Base-by-base conservation (phyloP, 75 land plant species). In the Ceratopteris richardii region DNA sequence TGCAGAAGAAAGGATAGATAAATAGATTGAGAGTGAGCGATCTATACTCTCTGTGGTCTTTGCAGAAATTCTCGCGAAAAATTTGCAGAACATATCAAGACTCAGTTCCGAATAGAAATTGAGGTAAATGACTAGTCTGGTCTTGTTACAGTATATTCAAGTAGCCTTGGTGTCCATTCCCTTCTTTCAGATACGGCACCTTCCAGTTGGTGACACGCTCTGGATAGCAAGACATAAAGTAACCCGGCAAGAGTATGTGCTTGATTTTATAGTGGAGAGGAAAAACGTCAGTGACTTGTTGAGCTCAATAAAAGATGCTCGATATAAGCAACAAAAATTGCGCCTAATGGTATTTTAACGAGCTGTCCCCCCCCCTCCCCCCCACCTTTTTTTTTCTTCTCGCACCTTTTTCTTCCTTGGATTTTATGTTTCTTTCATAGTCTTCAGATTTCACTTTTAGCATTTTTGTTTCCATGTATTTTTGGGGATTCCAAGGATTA, bases 211-310 rank as follows among this genome's bases (percentile, higher is more conserved):
- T 47, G 98, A 93, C 77, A 90, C 80, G 51, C 71, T 79, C 16
- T 93, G 98, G 98, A 76, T 88, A 66, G 98, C 87, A 42, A 82
- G 84, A 29, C 80, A 93, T 63, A 88, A 73, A 55, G 26, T 64
- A 23, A 46, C 37, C 40, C 61, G 59, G 9, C 58, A 61, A 31
- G 98, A 93, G 58, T 88, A 82, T 81, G 90, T 93, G 40, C 80
- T 93, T 56, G 98, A 93, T 56, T 93, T 93, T 50, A 80, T 93
- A 57, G 83, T 93, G 51, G 98, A 93, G 62, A 85, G 98, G 55
- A 93, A 93, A 72, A 74, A 70, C 11, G 90, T 93, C 13, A 87
- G 82, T 74, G 98, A 93, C 60, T 76, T 93, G 24, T 71, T 87
- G 65, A 20, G 23, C 36, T 93, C 98, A 41, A 93, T 93, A 51